phyloP scores from a whole-genome alignment of 306 rosid species.

The Bauhinia variegata region DNA sequence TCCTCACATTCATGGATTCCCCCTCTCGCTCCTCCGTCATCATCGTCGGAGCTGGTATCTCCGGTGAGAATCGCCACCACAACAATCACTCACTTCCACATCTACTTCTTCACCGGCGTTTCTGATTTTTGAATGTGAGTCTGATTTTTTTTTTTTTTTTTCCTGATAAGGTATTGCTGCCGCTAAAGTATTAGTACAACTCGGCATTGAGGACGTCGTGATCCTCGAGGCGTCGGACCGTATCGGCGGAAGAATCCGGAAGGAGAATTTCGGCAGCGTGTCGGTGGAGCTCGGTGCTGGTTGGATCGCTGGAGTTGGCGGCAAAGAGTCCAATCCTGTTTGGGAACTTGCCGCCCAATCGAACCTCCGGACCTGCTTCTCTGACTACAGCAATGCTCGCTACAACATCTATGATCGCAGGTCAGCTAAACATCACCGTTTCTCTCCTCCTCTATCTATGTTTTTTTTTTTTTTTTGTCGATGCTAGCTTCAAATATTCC shows the following conservation, averaged over 20 bases:
- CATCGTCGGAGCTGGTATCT: conserved; percentile 88
- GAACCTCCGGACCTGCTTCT: conserved; percentile 77
- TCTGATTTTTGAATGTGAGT: background rate
- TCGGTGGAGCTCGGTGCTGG: conserved; percentile 96
- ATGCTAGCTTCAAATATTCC: background rate
- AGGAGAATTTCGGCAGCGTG: conserved; percentile 78
- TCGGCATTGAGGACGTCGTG: conserved; percentile 72
- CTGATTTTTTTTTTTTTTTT: background rate
- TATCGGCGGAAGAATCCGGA: conserved; percentile 88
- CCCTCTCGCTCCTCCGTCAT: conserved; percentile 75
- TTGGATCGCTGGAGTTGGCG: conserved; percentile 99
- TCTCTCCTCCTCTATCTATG: too few species aligned
- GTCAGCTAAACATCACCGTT: conserved; percentile 32
- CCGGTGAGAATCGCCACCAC: conserved; percentile 54
- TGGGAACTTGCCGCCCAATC: conserved; percentile 83
- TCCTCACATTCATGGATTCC: conserved; percentile 59
- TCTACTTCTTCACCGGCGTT: background rate
- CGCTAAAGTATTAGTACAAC: conserved; percentile 75
- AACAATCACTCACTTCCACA: background rate
- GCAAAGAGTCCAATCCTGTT: conserved; percentile 70
- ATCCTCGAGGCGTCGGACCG: conserved; percentile 92
- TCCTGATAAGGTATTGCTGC: conserved; percentile 73
- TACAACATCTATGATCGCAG: conserved; percentile 88
- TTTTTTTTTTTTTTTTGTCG: background rate
- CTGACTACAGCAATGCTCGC: conserved; percentile 94